Evolutionary conservation across 2,329 filamentous ascomycete species (phyloP).

Genomic region (Helminthosporium solani): DNA sequence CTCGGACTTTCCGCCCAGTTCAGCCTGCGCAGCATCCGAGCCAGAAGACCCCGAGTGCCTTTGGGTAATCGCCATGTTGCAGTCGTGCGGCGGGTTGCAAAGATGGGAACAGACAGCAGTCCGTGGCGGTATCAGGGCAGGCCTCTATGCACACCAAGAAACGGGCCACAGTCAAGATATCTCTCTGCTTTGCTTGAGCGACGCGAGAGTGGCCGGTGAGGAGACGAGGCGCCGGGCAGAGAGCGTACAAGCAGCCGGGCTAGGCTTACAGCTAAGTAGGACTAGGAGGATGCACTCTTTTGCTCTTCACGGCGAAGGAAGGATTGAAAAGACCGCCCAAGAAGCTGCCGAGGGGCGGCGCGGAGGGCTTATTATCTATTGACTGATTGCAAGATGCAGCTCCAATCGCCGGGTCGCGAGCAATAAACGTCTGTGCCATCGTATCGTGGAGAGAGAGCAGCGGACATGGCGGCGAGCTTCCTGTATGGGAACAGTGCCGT

Average conservation of each 20-base stretch:
- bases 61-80: conserved; percentile 10
- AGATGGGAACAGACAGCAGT: no score
- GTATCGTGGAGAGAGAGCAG: conserved; percentile 1
- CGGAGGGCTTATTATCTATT: conserved; percentile 1
- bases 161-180: no score
- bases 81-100: no score
- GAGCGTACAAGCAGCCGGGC: conserved; percentile 3
- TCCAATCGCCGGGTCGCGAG: conserved; percentile 20
- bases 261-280: conserved; percentile 12
- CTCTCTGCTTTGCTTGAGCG: no score
- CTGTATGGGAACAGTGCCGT: conserved; percentile 11
- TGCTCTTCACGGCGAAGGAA: neutral
- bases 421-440: conserved; percentile 5
- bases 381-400: conserved; percentile 2
- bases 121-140: no score
- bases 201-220: no score
- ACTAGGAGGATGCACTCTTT: conserved; percentile 2
- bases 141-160: neutral
- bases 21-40: conserved; percentile 31
- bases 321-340: conserved; percentile 2
- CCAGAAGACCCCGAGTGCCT: conserved; percentile 14
- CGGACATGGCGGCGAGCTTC: conserved; percentile 15
- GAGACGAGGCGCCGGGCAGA: no score
- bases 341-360: neutral
- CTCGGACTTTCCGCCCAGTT: conserved; percentile 28